These are phyloP conservation scores for Breynia disticha DNA, from an alignment of 441 rosid genomes.

Conservation along the genomic window DNA sequence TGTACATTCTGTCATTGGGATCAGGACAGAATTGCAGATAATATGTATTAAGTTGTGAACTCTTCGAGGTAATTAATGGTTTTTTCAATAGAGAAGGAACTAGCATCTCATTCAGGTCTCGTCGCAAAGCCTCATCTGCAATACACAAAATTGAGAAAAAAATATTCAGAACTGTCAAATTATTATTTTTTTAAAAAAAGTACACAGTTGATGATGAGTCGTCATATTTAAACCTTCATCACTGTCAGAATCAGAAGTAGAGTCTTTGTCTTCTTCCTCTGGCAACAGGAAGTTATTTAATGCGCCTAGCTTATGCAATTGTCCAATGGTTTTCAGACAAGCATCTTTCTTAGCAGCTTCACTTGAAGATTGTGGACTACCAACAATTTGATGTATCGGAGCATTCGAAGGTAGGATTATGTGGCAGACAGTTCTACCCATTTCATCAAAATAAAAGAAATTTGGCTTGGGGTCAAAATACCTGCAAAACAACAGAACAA, in stretches of 20 bases:
- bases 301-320: slow-evolving; percentile 77
- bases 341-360: slow-evolving; percentile 87
- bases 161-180: background rate
- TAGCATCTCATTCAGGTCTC: slow-evolving; percentile 72
- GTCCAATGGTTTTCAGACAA: slow-evolving; percentile 72
- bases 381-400: slow-evolving; percentile 49
- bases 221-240: slow-evolving; percentile 42
- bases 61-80: slow-evolving; percentile 40
- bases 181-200: background rate
- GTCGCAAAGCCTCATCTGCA: slow-evolving; percentile 50
- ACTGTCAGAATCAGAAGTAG: slow-evolving; percentile 28
- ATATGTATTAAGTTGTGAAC: slow-evolving; percentile 39
- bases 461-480: slow-evolving; percentile 75
- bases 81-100: slow-evolving; percentile 58
- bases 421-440: slow-evolving; percentile 64
- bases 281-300: slow-evolving; percentile 67
- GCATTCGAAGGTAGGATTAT: slow-evolving; percentile 79
- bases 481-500: slow-evolving; percentile 36
- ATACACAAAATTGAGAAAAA: slow-evolving; percentile 10
- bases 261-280: slow-evolving; percentile 24
- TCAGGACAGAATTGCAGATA: slow-evolving; percentile 55
- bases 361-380: slow-evolving; percentile 52
- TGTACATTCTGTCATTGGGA: slow-evolving; percentile 78
- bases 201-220: slow-evolving; percentile 2
- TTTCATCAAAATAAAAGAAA: slow-evolving; percentile 63